Conservation (phyloP, 2,329 filamentous ascomycete genomes). For the Sporothrix brasiliensis region DNA sequence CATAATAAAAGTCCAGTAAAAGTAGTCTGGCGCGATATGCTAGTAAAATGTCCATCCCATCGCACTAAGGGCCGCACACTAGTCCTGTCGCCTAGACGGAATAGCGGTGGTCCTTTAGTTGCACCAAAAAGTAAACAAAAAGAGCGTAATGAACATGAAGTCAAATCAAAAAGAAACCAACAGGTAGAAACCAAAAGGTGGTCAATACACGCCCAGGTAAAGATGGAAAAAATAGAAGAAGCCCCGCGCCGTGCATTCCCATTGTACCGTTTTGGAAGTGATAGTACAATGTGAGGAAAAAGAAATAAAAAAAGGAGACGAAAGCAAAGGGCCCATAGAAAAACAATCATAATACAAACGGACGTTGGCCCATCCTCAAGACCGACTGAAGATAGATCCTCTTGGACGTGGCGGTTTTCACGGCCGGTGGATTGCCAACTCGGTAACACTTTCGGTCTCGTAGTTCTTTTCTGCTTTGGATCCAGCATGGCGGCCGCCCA, state of each 20-base stretch:
- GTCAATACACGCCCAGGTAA: neutral
- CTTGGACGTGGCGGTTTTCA: conserved; percentile 16
- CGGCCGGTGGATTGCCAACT: conserved; percentile 44
- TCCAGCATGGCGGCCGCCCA: conserved; percentile 34
- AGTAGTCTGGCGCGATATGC: neutral
- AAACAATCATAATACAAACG: conserved; percentile 2
- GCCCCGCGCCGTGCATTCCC: neutral
- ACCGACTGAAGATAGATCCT: neutral
- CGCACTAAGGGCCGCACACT: neutral
- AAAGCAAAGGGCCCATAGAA: neutral
- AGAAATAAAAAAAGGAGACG: neutral
- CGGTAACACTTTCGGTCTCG: conserved; percentile 57
- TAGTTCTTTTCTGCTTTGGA: conserved; percentile 43
- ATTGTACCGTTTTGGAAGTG: neutral
- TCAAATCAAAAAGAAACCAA: neutral
- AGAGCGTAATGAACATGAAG: neutral
- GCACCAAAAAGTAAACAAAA: conserved; percentile 6
- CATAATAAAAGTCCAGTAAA: neutral
- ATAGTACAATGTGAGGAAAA: neutral
- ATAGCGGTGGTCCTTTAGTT: conserved; percentile 4
- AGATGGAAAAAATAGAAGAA: neutral
- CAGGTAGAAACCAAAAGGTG: neutral
- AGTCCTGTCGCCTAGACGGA: neutral
- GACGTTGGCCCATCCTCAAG: neutral
- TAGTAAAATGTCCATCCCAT: neutral